These are phyloP conservation scores for Cupressus sempervirens DNA, from an alignment of 75 land plant species.

Conservation along the genomic window DNA sequence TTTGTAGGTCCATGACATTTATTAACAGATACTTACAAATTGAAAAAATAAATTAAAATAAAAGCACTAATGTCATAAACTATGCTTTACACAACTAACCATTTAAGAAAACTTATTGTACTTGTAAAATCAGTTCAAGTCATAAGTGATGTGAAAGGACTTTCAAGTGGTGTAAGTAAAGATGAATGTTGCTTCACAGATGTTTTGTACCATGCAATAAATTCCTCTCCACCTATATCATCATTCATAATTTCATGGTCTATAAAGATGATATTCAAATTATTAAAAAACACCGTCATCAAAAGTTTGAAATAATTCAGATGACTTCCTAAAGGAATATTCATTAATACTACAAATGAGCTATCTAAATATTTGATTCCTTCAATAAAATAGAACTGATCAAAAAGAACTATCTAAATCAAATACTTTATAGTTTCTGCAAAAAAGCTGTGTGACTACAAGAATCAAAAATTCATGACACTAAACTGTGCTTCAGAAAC, in stretches of 20 bases:
- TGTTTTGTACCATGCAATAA: background rate
- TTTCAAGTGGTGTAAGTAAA: background rate
- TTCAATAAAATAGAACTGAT: background rate
- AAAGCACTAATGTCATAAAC: background rate
- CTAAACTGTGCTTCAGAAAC: background rate
- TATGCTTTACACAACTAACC: background rate
- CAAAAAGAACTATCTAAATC: background rate
- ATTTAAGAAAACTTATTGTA: slow-evolving; percentile 6
- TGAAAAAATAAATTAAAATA: background rate
- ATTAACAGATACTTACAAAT: background rate
- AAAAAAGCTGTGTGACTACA: background rate
- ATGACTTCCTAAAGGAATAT: background rate
- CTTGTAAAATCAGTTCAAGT: background rate
- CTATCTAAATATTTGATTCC: background rate
- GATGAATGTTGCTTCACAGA: background rate
- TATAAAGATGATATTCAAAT: background rate
- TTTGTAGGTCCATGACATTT: background rate
- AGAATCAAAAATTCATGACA: background rate
- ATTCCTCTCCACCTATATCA: background rate
- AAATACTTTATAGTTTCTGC: background rate
- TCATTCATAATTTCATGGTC: too few relatives aligned
- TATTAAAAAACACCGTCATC: background rate
- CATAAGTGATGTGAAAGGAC: background rate
- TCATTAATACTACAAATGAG: background rate
- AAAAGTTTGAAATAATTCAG: background rate